A percentile compares a stretch with the other conserved stretches of the same genome.
Conservation (phyloP, 202 grass and related monocot species). For the Brachypodium distachyon region DNA sequence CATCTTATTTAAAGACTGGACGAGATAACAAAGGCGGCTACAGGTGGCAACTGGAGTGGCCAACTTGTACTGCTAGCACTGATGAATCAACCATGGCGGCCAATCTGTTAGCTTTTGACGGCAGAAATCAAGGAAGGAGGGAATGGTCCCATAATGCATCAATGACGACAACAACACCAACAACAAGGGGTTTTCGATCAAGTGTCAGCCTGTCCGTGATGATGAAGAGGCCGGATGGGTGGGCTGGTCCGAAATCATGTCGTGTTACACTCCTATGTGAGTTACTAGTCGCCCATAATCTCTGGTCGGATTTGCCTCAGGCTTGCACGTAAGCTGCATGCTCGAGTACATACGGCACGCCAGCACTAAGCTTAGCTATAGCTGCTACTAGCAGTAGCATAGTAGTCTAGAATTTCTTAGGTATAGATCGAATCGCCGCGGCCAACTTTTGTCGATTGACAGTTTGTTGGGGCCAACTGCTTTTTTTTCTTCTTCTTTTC, state of each 20-base stretch:
- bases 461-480: background rate
- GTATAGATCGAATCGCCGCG: background rate
- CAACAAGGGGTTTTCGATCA: no score
- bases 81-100: background rate
- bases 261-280: no score
- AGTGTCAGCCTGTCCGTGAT: background rate
- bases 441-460: background rate
- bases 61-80: background rate
- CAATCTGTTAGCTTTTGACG: conserved; percentile 4
- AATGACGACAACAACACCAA: background rate
- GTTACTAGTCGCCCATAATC: conserved; percentile 19
- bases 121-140: background rate
- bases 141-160: background rate
- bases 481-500: no score
- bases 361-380: background rate
- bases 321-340: background rate
- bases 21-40: background rate
- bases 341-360: background rate
- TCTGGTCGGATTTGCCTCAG: background rate
- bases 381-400: no score
- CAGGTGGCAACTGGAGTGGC: background rate
- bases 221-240: background rate
- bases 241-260: no score
- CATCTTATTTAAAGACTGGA: background rate
- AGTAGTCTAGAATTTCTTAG: background rate